Percentiles rank a stretch among this genome's conserved stretches.
Conservation (phyloP, 306 rosid genomes). For the Begonia peltatifolia region DNA sequence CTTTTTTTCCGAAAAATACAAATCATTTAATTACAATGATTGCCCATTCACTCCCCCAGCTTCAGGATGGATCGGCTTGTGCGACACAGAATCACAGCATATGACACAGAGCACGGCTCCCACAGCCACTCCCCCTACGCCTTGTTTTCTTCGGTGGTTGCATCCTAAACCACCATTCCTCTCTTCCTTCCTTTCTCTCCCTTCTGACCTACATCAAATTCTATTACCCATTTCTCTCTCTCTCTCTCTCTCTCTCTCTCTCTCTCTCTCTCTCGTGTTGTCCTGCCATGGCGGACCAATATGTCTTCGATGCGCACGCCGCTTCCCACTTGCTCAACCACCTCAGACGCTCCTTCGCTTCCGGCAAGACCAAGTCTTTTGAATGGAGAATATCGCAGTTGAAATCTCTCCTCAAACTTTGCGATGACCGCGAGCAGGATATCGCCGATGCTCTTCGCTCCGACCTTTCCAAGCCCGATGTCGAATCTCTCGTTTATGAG, state of each 20-base stretch:
- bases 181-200: not conserved
- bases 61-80: too few relatives aligned
- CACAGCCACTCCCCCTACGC: too few relatives aligned
- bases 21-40: too few relatives aligned
- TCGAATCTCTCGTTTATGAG: conserved; percentile 54
- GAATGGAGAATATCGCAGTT: conserved; percentile 34
- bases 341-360: conserved; percentile 8
- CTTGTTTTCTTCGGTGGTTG: too few relatives aligned
- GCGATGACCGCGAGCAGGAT: conserved; percentile 19
- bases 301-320: conserved; percentile 9
- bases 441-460: conserved; percentile 29
- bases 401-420: conserved; percentile 9
- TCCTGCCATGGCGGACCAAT: not conserved
- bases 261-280: not conserved
- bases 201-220: not conserved
- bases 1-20: too few relatives aligned
- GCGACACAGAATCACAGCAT: too few relatives aligned
- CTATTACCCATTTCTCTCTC: not conserved
- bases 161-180: not conserved
- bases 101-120: not conserved
- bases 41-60: too few relatives aligned
- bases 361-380: conserved; percentile 24
- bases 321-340: conserved; percentile 15
- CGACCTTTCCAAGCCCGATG: conserved; percentile 49
- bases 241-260: not conserved